phyloP scores from a whole-genome alignment of 2,329 filamentous ascomycete species.

The Colletotrichum eremochloae region DNA sequence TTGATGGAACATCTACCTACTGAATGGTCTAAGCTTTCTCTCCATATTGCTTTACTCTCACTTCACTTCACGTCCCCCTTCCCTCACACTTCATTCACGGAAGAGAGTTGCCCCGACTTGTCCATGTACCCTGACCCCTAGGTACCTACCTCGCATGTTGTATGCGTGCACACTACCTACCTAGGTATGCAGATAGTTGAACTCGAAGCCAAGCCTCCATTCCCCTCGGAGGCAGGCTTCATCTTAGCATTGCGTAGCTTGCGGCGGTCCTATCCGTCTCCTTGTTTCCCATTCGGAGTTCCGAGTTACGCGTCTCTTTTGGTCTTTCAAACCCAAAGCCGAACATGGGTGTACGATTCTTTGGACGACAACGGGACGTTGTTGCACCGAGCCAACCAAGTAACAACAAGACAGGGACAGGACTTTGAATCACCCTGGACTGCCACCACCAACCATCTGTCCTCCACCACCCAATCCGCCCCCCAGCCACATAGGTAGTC shows the following conservation, averaged over 20 bases:
- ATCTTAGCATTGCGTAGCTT: conserved; percentile 13
- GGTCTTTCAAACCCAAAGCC: conserved; percentile 12
- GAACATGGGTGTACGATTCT: conserved; percentile 24
- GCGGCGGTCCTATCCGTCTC: conserved; percentile 18
- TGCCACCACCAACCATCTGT: neutral
- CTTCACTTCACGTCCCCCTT: neutral
- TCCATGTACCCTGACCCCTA: conserved; percentile 6
- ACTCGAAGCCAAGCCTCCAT: neutral
- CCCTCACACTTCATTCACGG: neutral
- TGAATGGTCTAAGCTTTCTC: neutral
- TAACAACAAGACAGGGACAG: neutral
- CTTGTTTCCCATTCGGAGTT: conserved; percentile 6
- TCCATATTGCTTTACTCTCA: neutral
- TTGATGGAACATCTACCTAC: neutral
- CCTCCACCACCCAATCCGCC: neutral
- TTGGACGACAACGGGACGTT: conserved; percentile 29
- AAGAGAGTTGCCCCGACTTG: neutral
- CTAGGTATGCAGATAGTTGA: neutral
- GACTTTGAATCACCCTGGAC: neutral
- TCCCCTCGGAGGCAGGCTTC: conserved; percentile 19
- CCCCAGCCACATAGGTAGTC: neutral
- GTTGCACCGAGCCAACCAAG: conserved; percentile 23
- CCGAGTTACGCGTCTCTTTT: conserved; percentile 17
- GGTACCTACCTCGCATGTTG: neutral
- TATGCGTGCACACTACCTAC: too few relatives aligned